A percentile compares a stretch with the other conserved stretches of the same genome.
phyloP scores from a whole-genome alignment of 148 eudicot genomes.

The Nyssa sinensis region DNA sequence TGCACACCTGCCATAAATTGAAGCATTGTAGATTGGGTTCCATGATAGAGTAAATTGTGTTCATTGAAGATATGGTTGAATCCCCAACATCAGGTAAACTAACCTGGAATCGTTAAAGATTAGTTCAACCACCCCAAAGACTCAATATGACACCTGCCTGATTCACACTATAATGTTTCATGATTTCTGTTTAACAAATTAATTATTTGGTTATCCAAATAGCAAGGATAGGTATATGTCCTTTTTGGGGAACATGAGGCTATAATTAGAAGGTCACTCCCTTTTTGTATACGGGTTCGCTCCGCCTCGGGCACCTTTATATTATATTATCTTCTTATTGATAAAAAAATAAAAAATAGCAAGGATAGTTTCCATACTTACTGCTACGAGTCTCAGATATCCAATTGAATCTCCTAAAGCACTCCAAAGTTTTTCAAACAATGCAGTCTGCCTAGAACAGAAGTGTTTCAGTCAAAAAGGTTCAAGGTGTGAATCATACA shows the following conservation, averaged over 20 bases:
- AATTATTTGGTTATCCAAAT: neutral
- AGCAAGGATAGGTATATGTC: neutral
- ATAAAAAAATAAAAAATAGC: too few relatives aligned
- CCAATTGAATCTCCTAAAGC: constrained; percentile 61
- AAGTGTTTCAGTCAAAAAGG: constrained; percentile 7
- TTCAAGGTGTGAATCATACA: neutral
- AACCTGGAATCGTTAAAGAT: constrained; percentile 45
- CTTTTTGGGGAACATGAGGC: too few relatives aligned
- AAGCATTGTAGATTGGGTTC: constrained; percentile 47
- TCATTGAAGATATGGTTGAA: constrained; percentile 53
- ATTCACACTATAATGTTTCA: too few relatives aligned
- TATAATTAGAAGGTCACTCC: too few relatives aligned
- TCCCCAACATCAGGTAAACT: constrained; percentile 73
- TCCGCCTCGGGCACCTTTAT: too few relatives aligned
- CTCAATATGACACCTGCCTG: neutral
- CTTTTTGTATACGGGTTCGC: too few relatives aligned
- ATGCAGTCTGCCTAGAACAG: constrained; percentile 48
- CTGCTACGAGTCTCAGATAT: constrained; percentile 72
- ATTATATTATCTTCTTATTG: too few relatives aligned
- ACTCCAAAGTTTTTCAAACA: constrained; percentile 67
- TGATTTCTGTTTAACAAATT: too few relatives aligned
- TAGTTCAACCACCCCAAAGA: neutral
- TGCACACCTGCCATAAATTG: constrained; percentile 86
- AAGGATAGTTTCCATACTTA: constrained; percentile 27
- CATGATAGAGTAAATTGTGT: constrained; percentile 66